phyloP scores from a whole-genome alignment of 768 basidiomycete genomes.

The Candolleomyces eurysporus region DNA sequence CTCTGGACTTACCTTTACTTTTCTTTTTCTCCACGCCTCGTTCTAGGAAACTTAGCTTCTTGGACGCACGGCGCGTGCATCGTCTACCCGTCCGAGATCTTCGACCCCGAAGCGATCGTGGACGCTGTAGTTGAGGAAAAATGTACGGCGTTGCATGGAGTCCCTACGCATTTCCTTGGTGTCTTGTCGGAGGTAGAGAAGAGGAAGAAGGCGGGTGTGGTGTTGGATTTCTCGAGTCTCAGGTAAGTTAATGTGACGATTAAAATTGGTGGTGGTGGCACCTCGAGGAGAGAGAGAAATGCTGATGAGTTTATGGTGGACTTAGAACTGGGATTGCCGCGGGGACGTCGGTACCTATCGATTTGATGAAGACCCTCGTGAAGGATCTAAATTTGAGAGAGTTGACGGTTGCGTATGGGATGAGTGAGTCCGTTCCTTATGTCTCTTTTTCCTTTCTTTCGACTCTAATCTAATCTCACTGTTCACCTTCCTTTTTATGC shows the following conservation, averaged over 20 bases:
- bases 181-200: conserved; percentile 66
- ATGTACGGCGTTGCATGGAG: conserved; percentile 81
- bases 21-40: conserved; percentile 49
- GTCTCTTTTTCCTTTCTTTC: neutral
- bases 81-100: conserved; percentile 71
- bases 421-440: conserved; percentile 56
- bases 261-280: no score
- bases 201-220: conserved; percentile 43
- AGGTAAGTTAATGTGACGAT: conserved; percentile 39
- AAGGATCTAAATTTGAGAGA: conserved; percentile 64
- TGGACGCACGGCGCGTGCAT: conserved; percentile 74
- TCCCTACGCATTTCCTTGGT: conserved; percentile 83
- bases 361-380: conserved; percentile 74
- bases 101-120: conserved; percentile 63
- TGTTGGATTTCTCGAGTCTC: conserved; percentile 47
- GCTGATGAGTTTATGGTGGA: neutral
- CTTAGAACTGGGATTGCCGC: conserved; percentile 79
- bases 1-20: conserved; percentile 14
- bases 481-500: neutral
- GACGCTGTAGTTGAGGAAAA: conserved; percentile 65
- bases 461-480: neutral
- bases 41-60: conserved; percentile 77
- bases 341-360: conserved; percentile 75
- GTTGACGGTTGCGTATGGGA: conserved; percentile 79
- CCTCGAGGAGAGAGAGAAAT: neutral